A percentile compares a stretch with the other conserved stretches of the same genome.
Evolutionary conservation across 257 asterid genomes (phyloP).

Genomic region (Salvia rosmarinus): DNA sequence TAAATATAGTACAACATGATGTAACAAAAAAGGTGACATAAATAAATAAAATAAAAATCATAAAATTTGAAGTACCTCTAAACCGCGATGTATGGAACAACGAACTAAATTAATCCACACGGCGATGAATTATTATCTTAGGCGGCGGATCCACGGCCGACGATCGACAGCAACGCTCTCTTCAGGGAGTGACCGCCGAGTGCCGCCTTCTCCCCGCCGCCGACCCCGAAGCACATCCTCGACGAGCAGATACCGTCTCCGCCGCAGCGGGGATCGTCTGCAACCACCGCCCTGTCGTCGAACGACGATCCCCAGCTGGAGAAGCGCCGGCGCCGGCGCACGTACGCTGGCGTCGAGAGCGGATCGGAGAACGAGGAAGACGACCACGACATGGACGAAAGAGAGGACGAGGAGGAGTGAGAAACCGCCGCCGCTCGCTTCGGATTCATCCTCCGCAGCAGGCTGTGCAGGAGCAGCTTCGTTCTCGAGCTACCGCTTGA

Average conservation of each 20-base stretch:
- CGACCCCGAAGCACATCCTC: slow-evolving; percentile 33
- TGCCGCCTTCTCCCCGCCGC: slow-evolving; percentile 22
- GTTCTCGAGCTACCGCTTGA: slow-evolving; percentile 36
- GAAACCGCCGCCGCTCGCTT: slow-evolving; percentile 21
- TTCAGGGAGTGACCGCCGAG: slow-evolving; percentile 33
- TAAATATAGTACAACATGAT: slow-evolving; percentile 26
- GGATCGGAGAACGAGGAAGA: slow-evolving; percentile 44
- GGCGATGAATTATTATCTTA: slow-evolving; percentile 18
- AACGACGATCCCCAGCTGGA: slow-evolving; percentile 44
- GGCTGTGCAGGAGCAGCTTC: slow-evolving; percentile 35
- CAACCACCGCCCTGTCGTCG: slow-evolving; percentile 25
- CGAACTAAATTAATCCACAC: not conserved
- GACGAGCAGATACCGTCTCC: slow-evolving; percentile 19
- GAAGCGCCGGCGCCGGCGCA: slow-evolving; percentile 37
- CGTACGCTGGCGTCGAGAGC: slow-evolving; percentile 25
- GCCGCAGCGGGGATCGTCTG: slow-evolving; percentile 4
- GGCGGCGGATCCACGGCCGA: slow-evolving; percentile 48
- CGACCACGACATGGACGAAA: slow-evolving; percentile 34
- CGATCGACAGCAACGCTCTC: slow-evolving; percentile 46
- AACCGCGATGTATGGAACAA: not conserved
- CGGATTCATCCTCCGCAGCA: slow-evolving; percentile 39
- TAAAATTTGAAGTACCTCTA: not conserved
- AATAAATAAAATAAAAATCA: not conserved
- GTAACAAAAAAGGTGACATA: not conserved
- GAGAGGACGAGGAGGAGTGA: slow-evolving; percentile 35